Evolutionary conservation across 2,329 filamentous ascomycete genomes (phyloP), one percentile per base, ranked within the genome.

Genomic region (Pseudogymnoascus verrucosus): DNA sequence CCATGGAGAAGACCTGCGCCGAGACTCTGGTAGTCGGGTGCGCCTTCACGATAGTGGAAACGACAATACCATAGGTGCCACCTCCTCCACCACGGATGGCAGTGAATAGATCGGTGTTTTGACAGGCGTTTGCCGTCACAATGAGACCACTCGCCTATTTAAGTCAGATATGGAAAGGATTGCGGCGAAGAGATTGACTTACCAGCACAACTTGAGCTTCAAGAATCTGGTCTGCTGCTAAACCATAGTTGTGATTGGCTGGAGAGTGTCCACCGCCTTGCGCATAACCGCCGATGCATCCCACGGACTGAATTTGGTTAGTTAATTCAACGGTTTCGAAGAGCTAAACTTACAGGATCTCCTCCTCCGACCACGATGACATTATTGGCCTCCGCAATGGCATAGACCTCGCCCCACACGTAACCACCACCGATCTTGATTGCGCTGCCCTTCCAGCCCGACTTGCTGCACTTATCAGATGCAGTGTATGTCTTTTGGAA

Each of bases 161-260:
- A 19, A 12, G 26, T 57, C 12, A 57, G 47, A 57, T 19, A 34
- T 57, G 19, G 19, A 2, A 23, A 47, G 8, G 5, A 34, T 2
- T 19, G 26, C 10, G 5, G 10, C 4, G 10, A 10, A 11, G 47
- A 12, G 26, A 7, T 12, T 57, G 10, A 34, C 47, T 57, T 1
- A 57, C 74, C 0, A 76, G 71, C 40, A 80, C 73, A 3, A 79
- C 75, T 34, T 77, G 69, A 5, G 73, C 72, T 64, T 78, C 76
- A 37, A 80, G 74, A 1, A 78, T 72, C 66, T 80, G 76, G 65
- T 81, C 79, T 0, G 76, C 75, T 1, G 73, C 78, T 11, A 80
- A 71, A 2, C 78, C 78, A 63, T 77, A 79, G 31, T 75, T 70
- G 42, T 70, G 71, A 10, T 74, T 73, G 7, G 74, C 71, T 1